Conservation (phyloP, 495 filamentous ascomycete species). For the Hypoxylon crocopeplum region DNA sequence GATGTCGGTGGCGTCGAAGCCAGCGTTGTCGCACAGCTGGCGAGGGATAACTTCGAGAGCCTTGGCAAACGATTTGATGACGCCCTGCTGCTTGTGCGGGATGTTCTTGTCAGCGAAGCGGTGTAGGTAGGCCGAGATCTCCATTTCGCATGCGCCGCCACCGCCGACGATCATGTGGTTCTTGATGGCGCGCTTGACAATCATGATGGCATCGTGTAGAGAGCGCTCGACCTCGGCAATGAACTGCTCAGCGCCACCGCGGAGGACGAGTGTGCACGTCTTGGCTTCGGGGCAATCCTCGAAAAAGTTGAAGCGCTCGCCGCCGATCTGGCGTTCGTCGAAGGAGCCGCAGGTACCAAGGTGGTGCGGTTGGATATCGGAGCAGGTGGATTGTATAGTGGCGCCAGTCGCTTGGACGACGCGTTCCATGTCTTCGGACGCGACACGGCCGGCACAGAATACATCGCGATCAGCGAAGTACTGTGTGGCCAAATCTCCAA, state of each 20-base stretch:
- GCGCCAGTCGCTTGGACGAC: constrained; percentile 94
- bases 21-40: constrained; percentile 97
- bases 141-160: constrained; percentile 96
- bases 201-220: constrained; percentile 99
- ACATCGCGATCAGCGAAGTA: constrained; percentile 98
- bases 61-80: constrained; percentile 98
- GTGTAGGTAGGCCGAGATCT: constrained; percentile 90
- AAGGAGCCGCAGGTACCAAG: constrained; percentile 90
- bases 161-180: constrained; percentile 94
- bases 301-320: constrained; percentile 98
- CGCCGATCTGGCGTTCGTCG: constrained; percentile 95
- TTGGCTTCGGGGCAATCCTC: constrained; percentile 93
- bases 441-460: constrained; percentile 95
- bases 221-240: constrained; percentile 98
- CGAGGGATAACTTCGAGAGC: constrained; percentile 96
- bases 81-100: constrained; percentile 91
- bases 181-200: constrained; percentile 95
- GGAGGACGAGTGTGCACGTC: constrained; percentile 94
- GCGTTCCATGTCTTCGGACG: constrained; percentile 93
- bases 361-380: constrained; percentile 88
- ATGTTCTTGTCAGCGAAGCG: constrained; percentile 90
- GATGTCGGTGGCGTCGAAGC: constrained; percentile 97
- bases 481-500: constrained; percentile 97
- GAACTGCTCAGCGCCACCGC: constrained; percentile 97
- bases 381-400: constrained; percentile 93